Conservation (phyloP, 2,329 filamentous ascomycete genomes). For the Coleophoma cylindrospora region DNA sequence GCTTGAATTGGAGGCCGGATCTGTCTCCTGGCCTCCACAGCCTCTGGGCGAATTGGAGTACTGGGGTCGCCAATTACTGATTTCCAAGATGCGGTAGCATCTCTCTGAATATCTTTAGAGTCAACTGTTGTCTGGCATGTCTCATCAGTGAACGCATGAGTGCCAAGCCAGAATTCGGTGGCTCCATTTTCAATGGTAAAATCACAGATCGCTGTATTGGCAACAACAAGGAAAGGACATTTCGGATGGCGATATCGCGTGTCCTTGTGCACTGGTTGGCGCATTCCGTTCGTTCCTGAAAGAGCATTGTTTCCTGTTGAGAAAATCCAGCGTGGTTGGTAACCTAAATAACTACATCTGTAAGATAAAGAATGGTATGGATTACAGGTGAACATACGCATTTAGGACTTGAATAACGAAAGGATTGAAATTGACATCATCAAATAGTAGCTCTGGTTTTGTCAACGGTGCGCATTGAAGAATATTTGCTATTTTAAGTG, state of each 20-base stretch:
- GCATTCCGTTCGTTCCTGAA: constrained; percentile 11
- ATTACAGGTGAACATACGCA: constrained; percentile 14
- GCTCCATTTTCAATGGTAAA: constrained; percentile 37
- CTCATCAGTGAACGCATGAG: constrained; percentile 28
- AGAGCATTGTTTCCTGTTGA: constrained; percentile 30
- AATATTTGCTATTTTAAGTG: constrained; percentile 21
- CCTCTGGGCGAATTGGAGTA: constrained; percentile 3
- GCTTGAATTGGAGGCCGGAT: constrained; percentile 24
- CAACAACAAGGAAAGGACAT: constrained; percentile 40
- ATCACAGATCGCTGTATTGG: constrained; percentile 40
- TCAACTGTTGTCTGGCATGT: constrained; percentile 23
- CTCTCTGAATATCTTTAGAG: neutral
- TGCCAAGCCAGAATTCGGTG: constrained; percentile 45
- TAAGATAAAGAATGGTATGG: neutral
- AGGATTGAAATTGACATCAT: constrained; percentile 31
- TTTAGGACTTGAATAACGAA: constrained; percentile 29
- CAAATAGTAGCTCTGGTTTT: constrained; percentile 18
- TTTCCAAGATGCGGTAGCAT: neutral
- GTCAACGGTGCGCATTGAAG: constrained; percentile 27
- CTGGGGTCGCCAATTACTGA: constrained; percentile 5
- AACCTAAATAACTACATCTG: constrained; percentile 26
- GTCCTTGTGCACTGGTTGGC: constrained; percentile 35
- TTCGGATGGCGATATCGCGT: constrained; percentile 38
- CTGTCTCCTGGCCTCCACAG: constrained; percentile 14
- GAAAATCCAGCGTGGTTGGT: constrained; percentile 29